Percentiles rank a stretch among this genome's conserved stretches.
These are phyloP conservation scores for Syzygium aromaticum DNA, from an alignment of 345 rosid genomes.

Conservation along the genomic window DNA sequence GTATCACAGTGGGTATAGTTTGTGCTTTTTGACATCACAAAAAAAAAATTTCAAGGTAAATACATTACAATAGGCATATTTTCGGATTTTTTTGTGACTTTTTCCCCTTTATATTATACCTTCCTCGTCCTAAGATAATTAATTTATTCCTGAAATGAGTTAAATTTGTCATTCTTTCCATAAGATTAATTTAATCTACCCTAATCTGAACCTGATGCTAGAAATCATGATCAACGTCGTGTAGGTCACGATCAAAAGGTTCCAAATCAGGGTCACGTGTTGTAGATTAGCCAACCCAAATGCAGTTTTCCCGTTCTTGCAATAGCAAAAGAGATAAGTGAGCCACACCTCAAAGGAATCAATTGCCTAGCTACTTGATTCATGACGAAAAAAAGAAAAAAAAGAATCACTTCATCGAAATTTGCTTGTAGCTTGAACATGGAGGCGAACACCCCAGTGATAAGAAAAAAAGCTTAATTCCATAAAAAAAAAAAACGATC, in stretches of 20 bases:
- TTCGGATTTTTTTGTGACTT: too few relatives aligned
- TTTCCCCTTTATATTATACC: neutral
- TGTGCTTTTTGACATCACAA: too few relatives aligned
- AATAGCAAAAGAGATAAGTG: neutral
- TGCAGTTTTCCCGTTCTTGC: neutral
- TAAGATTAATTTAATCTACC: neutral
- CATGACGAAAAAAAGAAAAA: too few relatives aligned
- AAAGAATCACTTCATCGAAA: too few relatives aligned
- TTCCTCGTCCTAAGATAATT: neutral
- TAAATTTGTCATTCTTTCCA: neutral
- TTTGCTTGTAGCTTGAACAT: neutral
- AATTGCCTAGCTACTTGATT: too few relatives aligned
- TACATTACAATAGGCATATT: too few relatives aligned
- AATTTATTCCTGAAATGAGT: neutral
- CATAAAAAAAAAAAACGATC: too few relatives aligned
- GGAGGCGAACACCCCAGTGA: neutral
- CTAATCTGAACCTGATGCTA: neutral
- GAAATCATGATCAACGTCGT: neutral
- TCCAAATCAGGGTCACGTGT: neutral
- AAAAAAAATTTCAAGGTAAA: too few relatives aligned
- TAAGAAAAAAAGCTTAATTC: too few relatives aligned
- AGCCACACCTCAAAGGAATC: neutral
- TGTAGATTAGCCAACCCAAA: neutral
- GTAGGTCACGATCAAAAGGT: neutral
- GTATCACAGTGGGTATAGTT: too few relatives aligned